phyloP scores from a whole-genome alignment of 148 eudicot species.

The Vaccinium macrocarpon region DNA sequence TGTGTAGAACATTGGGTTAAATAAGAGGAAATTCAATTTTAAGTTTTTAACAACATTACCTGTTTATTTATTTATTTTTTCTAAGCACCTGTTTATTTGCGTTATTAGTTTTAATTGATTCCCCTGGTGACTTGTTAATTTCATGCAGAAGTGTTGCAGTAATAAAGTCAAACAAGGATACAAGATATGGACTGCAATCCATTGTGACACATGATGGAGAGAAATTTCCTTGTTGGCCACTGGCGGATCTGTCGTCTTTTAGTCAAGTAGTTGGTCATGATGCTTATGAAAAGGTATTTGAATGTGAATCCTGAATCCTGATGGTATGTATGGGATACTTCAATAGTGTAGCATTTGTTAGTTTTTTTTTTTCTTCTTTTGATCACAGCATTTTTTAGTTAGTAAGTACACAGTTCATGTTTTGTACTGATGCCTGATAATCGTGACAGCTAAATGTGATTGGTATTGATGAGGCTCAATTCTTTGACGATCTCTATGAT shows the following conservation, averaged over 20 bases:
- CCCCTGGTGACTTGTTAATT: not conserved
- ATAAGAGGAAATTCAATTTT: not conserved
- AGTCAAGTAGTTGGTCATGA: constrained; percentile 59
- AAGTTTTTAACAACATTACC: not conserved
- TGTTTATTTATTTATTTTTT: not conserved
- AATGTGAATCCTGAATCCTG: not conserved
- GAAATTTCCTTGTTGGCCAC: constrained; percentile 82
- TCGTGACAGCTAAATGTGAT: constrained; percentile 70
- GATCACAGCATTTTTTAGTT: not conserved
- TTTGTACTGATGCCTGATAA: not conserved
- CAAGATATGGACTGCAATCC: constrained; percentile 71
- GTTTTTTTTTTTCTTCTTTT: not conserved
- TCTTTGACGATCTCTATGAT: constrained; percentile 83
- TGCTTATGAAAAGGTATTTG: constrained; percentile 78
- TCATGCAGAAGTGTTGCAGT: constrained; percentile 73
- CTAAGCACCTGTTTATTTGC: no score
- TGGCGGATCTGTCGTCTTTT: constrained; percentile 69
- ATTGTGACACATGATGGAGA: constrained; percentile 92
- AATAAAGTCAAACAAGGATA: constrained; percentile 85
- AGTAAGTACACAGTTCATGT: not conserved
- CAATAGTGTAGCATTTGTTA: not conserved
- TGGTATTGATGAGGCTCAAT: constrained; percentile 93
- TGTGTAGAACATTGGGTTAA: not conserved
- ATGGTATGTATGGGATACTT: not conserved
- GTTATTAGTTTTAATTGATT: constrained; percentile 1